A percentile compares a stretch with the other conserved stretches of the same genome.
Conservation (phyloP, 805 yeast genomes). For the Blastobotrys peoriensis region DNA sequence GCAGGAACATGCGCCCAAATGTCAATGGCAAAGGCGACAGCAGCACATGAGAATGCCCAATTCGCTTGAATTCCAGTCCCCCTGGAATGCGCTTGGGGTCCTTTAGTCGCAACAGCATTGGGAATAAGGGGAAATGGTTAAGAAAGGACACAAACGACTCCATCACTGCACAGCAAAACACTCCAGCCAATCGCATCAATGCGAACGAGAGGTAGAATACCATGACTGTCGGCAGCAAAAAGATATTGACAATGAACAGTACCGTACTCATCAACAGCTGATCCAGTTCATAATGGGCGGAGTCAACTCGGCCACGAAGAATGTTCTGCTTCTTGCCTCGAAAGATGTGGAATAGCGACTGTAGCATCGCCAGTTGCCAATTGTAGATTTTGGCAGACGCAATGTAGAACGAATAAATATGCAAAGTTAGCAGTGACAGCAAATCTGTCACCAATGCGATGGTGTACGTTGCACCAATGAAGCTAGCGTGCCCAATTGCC, state of each 20-base stretch:
- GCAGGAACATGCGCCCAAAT: slow-evolving; percentile 41
- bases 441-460: slow-evolving; percentile 63
- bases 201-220: slow-evolving; percentile 80
- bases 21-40: slow-evolving; percentile 43
- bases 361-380: slow-evolving; percentile 62
- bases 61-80: slow-evolving; percentile 38
- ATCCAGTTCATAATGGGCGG: slow-evolving; percentile 76
- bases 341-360: slow-evolving; percentile 75
- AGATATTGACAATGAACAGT: slow-evolving; percentile 69
- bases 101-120: slow-evolving; percentile 68
- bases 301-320: slow-evolving; percentile 78
- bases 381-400: slow-evolving; percentile 74
- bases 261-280: slow-evolving; percentile 85
- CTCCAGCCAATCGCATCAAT: slow-evolving; percentile 45
- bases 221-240: slow-evolving; percentile 78
- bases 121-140: slow-evolving; percentile 85
- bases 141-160: slow-evolving; percentile 58
- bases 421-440: slow-evolving; percentile 57
- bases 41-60: slow-evolving; percentile 20
- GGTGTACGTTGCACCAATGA: slow-evolving; percentile 63
- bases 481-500: slow-evolving; percentile 36
- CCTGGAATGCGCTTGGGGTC: slow-evolving; percentile 67
- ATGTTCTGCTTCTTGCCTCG: slow-evolving; percentile 85
- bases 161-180: slow-evolving; percentile 43
- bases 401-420: slow-evolving; percentile 68